Evolutionary conservation across 306 rosid genomes (phyloP).

Genomic region (Vigna radiata): DNA sequence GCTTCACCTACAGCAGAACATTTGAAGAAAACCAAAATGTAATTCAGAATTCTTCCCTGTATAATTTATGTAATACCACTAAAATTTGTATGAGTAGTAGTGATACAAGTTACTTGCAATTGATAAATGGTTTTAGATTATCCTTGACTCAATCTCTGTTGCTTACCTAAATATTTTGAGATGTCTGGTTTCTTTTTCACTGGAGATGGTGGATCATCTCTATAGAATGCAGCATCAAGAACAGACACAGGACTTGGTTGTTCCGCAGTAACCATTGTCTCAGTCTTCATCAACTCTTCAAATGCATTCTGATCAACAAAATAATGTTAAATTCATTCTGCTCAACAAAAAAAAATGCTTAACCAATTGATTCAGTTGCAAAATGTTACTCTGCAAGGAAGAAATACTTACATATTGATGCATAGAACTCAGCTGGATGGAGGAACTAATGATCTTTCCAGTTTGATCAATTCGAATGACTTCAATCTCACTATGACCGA

Average conservation of each 20-base stretch:
- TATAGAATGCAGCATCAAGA: constrained; percentile 83
- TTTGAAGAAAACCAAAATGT: constrained; percentile 41
- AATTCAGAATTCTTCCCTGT: neutral
- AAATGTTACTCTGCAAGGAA: constrained; percentile 21
- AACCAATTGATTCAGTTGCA: constrained; percentile 31
- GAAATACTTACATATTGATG: constrained; percentile 57
- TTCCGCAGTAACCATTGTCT: constrained; percentile 57
- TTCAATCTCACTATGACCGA: constrained; percentile 48
- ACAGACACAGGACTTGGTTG: constrained; percentile 96
- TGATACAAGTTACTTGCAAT: neutral
- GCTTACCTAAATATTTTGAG: constrained; percentile 56
- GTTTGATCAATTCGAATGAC: constrained; percentile 52
- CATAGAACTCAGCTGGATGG: constrained; percentile 44
- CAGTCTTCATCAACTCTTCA: constrained; percentile 52
- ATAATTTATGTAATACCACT: constrained; percentile 16
- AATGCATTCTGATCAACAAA: constrained; percentile 56
- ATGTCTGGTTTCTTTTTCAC: constrained; percentile 71
- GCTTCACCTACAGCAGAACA: constrained; percentile 61
- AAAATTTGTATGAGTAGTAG: constrained; percentile 7
- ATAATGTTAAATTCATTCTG: constrained; percentile 55
- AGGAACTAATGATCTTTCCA: constrained; percentile 37
- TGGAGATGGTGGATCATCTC: constrained; percentile 94
- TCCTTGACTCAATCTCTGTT: constrained; percentile 10
- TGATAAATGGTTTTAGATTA: constrained; percentile 8
- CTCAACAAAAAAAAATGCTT: constrained; percentile 40